Evolutionary conservation across 441 rosid species (phyloP).

Genomic region (Populus hybrid): DNA sequence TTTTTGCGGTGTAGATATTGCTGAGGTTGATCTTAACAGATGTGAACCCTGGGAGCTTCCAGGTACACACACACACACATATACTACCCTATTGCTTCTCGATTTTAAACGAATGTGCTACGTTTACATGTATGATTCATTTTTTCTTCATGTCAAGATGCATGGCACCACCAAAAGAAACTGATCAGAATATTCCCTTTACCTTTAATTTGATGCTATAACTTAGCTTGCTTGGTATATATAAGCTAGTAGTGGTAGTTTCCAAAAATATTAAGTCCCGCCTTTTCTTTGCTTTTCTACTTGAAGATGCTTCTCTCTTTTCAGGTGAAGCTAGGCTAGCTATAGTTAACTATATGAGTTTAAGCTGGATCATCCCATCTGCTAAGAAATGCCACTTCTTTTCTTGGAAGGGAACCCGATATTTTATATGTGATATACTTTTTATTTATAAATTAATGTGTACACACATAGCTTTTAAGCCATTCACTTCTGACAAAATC

Average conservation of each 20-base stretch:
- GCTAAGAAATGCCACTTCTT: too few relatives aligned
- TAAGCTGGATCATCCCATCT: background rate
- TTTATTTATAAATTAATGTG: too few relatives aligned
- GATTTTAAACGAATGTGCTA: too few relatives aligned
- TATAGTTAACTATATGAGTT: background rate
- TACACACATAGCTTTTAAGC: too few relatives aligned
- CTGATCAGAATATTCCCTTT: background rate
- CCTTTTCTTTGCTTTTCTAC: background rate
- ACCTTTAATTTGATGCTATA: too few relatives aligned
- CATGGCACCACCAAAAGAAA: background rate
- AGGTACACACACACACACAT: slow-evolving; percentile 31
- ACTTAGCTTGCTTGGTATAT: background rate
- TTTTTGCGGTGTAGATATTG: slow-evolving; percentile 65
- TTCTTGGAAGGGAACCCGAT: background rate
- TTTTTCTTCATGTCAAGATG: background rate
- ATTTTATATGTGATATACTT: too few relatives aligned
- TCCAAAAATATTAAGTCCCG: background rate
- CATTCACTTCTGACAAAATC: background rate
- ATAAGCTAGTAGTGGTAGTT: too few relatives aligned
- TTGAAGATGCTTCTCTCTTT: background rate
- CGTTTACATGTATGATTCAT: background rate
- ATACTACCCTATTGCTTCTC: too few relatives aligned
- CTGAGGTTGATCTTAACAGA: slow-evolving; percentile 88
- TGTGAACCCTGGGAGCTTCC: slow-evolving; percentile 99
- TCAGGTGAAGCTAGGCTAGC: background rate